Evolutionary conservation across 2,329 filamentous ascomycete genomes (phyloP), one percentile per base, ranked within the genome.

Genomic region (Cercospora berteroae): DNA sequence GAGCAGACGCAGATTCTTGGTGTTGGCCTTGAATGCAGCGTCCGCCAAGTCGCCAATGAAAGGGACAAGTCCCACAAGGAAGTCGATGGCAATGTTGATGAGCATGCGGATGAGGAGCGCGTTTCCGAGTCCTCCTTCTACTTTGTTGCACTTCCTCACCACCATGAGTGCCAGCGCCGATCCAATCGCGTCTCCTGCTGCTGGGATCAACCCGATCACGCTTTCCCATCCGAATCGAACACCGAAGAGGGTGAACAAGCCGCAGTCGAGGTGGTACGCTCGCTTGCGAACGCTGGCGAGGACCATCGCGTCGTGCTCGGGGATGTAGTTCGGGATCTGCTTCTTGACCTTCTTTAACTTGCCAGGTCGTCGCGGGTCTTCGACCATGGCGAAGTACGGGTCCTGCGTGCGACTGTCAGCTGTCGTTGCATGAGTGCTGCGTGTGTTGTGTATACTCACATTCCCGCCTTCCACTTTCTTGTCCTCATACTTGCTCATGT

Each of bases 201-300:
- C 87, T 73, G 95, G 95, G 64, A 98, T 80, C 7, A 98, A 77
- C 13, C 90, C 95, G 74, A 98, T 92, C 66, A 97, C 86, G 73
- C 90, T 91, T 61, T 91, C 88, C 93, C 93, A 97, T 64, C 95
- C 95, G 76, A 98, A 94, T 66, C 89, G 87, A 67, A 96, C 85
- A 52, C 93, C 93, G 71, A 90, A 87, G 76, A 92, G 87, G 75
- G 87, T 93, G 82, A 94, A 96, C 5, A 97, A 86, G 64, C 86
- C 87, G 83, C 93, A 90, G 79, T 98, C 95, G 27, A 97, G 87
- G 42, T 88, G 86, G 80, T 97, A 96, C 36, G 95, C 93, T 67
- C 90, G 86, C 74, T 90, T 87, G 79, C 96, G 94, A 73, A 96
- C 92, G 74, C 90, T 90, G 73, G 90, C 96, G 70, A 98, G 88